Percentiles rank a stretch among this genome's conserved stretches.
These are phyloP conservation scores for Cyclotella baltica DNA, from an alignment of 108 stramenopile genomes.

Conservation along the genomic window DNA sequence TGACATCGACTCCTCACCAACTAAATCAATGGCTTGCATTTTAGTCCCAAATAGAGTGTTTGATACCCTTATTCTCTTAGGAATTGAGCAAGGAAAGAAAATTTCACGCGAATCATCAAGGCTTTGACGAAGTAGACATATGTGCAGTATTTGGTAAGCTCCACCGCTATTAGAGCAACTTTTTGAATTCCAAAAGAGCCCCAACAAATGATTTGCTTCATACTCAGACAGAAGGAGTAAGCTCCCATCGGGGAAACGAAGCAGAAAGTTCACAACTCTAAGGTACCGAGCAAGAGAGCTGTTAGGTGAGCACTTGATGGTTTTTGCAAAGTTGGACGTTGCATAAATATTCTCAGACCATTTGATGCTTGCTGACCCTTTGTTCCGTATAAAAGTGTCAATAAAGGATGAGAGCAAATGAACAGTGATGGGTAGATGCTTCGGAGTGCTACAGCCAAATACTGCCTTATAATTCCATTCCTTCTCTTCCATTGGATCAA, in stretches of 20 bases:
- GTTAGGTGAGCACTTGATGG: background rate
- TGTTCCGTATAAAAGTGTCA: background rate
- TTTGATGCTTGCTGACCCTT: background rate
- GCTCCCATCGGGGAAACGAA: conserved; percentile 31
- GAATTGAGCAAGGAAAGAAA: conserved; percentile 7
- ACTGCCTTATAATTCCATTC: conserved; percentile 22
- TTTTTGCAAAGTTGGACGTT: conserved; percentile 39
- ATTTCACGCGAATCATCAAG: conserved; percentile 18
- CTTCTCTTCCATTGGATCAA: conserved; percentile 37
- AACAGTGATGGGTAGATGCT: conserved; percentile 3
- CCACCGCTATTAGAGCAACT: background rate
- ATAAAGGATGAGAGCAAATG: conserved; percentile 7
- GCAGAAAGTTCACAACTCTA: conserved; percentile 45
- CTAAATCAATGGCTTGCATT: background rate
- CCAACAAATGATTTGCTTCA: conserved; percentile 51
- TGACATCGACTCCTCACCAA: conserved; percentile 26
- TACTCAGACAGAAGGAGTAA: conserved; percentile 52
- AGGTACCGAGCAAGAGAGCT: conserved; percentile 31
- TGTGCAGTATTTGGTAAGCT: conserved; percentile 18
- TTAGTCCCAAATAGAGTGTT: background rate
- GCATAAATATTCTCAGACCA: conserved; percentile 29
- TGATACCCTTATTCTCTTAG: background rate
- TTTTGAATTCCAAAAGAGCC: conserved; percentile 29
- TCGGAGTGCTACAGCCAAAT: background rate
- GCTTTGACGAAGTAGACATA: conserved; percentile 16